Base-by-base conservation (phyloP, 305 asterid species). In the Ruellia speciosa region DNA sequence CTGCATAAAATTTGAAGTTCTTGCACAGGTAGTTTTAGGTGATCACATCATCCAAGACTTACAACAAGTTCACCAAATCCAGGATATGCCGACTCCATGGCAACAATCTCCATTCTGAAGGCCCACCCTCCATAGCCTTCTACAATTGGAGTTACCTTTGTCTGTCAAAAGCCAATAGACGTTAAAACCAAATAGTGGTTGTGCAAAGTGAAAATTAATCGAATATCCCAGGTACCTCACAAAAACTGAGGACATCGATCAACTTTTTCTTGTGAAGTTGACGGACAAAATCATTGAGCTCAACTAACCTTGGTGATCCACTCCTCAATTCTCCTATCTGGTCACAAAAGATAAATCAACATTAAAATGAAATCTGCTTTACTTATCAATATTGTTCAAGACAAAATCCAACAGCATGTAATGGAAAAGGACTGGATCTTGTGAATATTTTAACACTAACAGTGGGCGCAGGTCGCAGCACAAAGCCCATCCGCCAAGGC, bases 61-160 rank as follows among this genome's bases (percentile, higher is more conserved):
- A 92, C 99, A 18, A 92, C 89, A 62, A 86, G 88, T 77, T 88
- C 81, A 51, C 99, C 97, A 66, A 76, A 92, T 73, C 99, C 99
- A 45, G 99, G 99, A 77, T 84, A 86, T 39, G 97, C 95, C 0
- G 99, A 93, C 70, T 89, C 97, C 75, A 88, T 67, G 4, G 96
- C 95, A 64, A 93, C 99, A 73, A 93, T 81, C 82, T 88, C 99
- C 99, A 87, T 74, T 18, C 97, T 87, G 33, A 88, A 78, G 33
- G 95, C 97, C 94, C 94, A 93, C 45, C 97, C 97, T 63, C 99
- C 97, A 68, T 86, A 93, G 35, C 99, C 99, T 80, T 93, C 99
- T n/a, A 93, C 97, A 49, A 93, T 82, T 58, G 99, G 97, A 41
- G 99, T 93, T 43, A 88, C 90, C 79, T 88, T 93, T 14, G 99